Conservation (phyloP, 208 protist species). For the Borovskyia barvae region DNA sequence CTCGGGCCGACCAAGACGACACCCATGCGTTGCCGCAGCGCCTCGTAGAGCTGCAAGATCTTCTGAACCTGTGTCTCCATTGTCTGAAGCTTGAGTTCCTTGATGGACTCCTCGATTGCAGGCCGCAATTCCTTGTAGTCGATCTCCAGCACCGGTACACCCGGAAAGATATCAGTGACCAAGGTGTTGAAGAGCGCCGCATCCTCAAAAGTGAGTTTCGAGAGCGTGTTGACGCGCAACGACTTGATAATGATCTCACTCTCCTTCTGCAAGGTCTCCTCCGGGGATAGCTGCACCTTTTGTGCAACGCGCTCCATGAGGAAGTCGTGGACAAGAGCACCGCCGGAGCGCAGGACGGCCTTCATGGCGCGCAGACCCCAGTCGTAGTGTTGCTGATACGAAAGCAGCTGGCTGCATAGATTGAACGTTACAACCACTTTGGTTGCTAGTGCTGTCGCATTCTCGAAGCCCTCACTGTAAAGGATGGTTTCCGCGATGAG, state of each 20-base stretch:
- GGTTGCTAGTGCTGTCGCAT: constrained; percentile 91
- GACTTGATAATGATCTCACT: constrained; percentile 96
- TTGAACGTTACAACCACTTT: constrained; percentile 96
- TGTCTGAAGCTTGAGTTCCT: constrained; percentile 89
- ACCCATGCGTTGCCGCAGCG: constrained; percentile 97
- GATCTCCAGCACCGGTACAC: constrained; percentile 87
- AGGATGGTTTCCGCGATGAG: constrained; percentile 98
- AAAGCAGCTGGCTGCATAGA: constrained; percentile 94
- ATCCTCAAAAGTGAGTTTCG: constrained; percentile 97
- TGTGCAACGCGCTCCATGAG: constrained; percentile 78
- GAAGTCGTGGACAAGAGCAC: constrained; percentile 88
- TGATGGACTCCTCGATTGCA: constrained; percentile 88
- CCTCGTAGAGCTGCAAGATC: constrained; percentile 96
- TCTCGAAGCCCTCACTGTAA: constrained; percentile 96
- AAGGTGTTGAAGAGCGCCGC: constrained; percentile 93
- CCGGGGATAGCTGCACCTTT: constrained; percentile 48
- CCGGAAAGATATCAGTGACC: constrained; percentile 95
- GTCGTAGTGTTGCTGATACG: constrained; percentile 98
- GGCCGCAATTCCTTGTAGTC: constrained; percentile 91
- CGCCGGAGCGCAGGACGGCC: constrained; percentile 92
- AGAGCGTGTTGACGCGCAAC: constrained; percentile 97
- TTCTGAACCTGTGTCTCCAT: constrained; percentile 91
- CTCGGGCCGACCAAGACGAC: constrained; percentile 97
- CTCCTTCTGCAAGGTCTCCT: constrained; percentile 86
- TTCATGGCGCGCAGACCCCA: constrained; percentile 98